Evolutionary conservation across 177 flowering plant species (phyloP).

Genomic region (Vitis hybrid): DNA sequence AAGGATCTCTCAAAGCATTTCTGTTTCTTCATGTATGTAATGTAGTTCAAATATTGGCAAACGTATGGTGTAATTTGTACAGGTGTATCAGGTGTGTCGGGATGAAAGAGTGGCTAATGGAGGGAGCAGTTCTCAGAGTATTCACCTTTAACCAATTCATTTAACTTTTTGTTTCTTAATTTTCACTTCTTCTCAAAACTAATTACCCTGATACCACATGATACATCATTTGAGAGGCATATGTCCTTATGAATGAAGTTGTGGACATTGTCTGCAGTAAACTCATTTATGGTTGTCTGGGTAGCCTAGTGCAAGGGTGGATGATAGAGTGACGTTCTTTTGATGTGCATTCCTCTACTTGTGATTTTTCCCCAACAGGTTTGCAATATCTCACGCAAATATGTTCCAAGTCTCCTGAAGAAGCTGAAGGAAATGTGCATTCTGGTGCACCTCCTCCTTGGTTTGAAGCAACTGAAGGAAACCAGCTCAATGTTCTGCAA

Average conservation of each 20-base stretch:
- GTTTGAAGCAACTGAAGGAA: conserved; percentile 50
- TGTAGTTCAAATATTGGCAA: background rate
- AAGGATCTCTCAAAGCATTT: background rate
- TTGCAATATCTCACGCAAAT: conserved; percentile 37
- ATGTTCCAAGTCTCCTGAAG: conserved; percentile 25
- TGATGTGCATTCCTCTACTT: background rate
- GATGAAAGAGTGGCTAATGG: conserved; percentile 23
- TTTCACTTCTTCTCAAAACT: background rate
- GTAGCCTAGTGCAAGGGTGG: background rate
- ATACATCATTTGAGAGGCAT: background rate
- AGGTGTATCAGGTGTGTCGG: conserved; percentile 27
- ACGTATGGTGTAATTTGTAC: conserved; percentile 11
- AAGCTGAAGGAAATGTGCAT: conserved; percentile 66
- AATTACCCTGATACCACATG: background rate
- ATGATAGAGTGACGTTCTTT: background rate
- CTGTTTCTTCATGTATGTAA: background rate
- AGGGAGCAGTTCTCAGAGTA: conserved; percentile 46
- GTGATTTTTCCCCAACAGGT: conserved; percentile 28
- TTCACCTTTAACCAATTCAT: conserved; percentile 5
- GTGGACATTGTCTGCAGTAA: background rate
- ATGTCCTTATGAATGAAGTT: background rate
- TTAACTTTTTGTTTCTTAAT: conserved; percentile 1
- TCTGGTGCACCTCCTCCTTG: conserved; percentile 96
- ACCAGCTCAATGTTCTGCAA: conserved; percentile 20
- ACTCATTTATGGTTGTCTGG: background rate